These are phyloP conservation scores for Geranium incanum DNA, from an alignment of 441 rosid species.

Conservation along the genomic window DNA sequence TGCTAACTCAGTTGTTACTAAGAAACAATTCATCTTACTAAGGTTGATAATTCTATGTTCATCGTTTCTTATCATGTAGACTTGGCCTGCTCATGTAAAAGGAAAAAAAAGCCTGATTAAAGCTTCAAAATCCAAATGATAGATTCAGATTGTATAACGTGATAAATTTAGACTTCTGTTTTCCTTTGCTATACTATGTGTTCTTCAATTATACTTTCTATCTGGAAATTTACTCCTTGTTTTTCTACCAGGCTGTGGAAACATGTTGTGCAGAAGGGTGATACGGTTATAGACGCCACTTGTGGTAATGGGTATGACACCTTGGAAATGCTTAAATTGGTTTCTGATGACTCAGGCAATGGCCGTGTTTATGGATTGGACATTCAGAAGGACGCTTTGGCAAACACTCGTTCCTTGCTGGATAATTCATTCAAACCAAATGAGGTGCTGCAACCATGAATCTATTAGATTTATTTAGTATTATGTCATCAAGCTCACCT, in stretches of 20 bases:
- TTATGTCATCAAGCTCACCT: too few relatives aligned
- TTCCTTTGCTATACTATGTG: neutral
- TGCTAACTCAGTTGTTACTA: neutral
- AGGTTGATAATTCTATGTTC: too few relatives aligned
- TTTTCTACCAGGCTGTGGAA: conserved; percentile 60
- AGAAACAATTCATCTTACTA: too few relatives aligned
- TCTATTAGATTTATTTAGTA: neutral
- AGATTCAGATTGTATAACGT: neutral
- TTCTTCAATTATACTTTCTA: neutral
- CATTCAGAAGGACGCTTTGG: conserved; percentile 60
- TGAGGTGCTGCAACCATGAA: conserved; percentile 42
- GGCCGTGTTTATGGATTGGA: conserved; percentile 74
- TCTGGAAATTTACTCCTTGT: neutral
- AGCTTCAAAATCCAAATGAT: neutral
- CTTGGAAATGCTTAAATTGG: conserved; percentile 59
- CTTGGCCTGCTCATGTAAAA: too few relatives aligned
- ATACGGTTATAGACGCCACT: conserved; percentile 70
- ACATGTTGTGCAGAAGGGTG: conserved; percentile 59
- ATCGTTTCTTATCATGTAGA: too few relatives aligned
- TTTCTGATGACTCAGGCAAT: conserved; percentile 43
- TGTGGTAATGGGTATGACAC: conserved; percentile 89
- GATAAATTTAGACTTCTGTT: too few relatives aligned
- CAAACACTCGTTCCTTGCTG: conserved; percentile 46
- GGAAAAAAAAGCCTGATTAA: too few relatives aligned
- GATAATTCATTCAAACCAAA: conserved; percentile 34